Evolutionary conservation across 1,139 yeast species (phyloP).

Genomic region (Lodderomyces elongisporus): DNA sequence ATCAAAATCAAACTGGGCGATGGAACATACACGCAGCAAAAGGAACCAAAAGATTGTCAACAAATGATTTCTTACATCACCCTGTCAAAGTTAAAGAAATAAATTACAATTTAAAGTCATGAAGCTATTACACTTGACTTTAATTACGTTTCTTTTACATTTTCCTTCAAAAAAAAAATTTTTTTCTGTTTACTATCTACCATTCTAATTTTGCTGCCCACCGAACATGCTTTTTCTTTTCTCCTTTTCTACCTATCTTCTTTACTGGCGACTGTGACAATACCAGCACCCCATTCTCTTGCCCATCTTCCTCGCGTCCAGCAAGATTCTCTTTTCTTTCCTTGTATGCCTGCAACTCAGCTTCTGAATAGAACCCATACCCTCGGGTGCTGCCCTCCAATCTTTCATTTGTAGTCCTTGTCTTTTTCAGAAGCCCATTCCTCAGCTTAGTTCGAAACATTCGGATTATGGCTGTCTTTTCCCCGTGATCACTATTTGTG

Average conservation of each 20-base stretch:
- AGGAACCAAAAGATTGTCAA: too few relatives aligned
- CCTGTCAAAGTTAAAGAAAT: too few relatives aligned
- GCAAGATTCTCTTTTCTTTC: neutral
- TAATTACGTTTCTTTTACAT: too few relatives aligned
- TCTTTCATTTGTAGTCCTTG: conserved; percentile 1
- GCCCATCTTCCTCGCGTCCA: neutral
- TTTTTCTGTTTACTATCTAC: too few relatives aligned
- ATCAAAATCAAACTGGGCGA: too few relatives aligned
- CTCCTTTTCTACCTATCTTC: too few relatives aligned
- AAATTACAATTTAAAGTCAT: too few relatives aligned
- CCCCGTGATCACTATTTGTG: conserved; percentile 37
- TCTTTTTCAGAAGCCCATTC: too few relatives aligned
- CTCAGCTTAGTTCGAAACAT: conserved; percentile 29
- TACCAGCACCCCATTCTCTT: conserved; percentile 16
- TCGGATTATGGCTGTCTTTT: conserved; percentile 54
- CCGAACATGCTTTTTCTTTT: conserved; percentile 22
- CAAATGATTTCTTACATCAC: too few relatives aligned
- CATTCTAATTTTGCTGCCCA: conserved; percentile 52
- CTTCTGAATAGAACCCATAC: conserved; percentile 32
- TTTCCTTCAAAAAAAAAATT: too few relatives aligned
- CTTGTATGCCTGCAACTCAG: conserved; percentile 24
- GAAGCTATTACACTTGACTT: too few relatives aligned
- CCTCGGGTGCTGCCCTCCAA: conserved; percentile 1
- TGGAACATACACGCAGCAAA: too few relatives aligned
- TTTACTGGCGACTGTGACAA: conserved; percentile 4